Evolutionary conservation across 2,329 filamentous ascomycete species (phyloP), one percentile per base, ranked within the genome.

Genomic region (Scytalidium lignicola): DNA sequence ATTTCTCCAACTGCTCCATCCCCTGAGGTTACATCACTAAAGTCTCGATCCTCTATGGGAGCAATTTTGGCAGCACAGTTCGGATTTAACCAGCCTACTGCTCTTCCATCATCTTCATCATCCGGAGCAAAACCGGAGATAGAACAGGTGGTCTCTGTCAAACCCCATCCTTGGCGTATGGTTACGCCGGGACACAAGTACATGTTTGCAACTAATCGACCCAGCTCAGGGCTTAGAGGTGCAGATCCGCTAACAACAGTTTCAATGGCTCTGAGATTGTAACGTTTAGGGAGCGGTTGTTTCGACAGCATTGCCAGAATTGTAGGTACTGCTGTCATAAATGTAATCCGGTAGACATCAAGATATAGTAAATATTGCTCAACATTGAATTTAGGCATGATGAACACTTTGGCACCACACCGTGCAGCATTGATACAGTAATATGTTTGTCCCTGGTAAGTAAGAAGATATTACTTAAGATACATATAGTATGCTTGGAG

Each of bases 61-160:
- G 90, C 75, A 52, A 91, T 74, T 64, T 79, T 82, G 4, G 77
- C 85, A 57, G 81, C 74, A 60, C 78, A 80, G 62, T 90, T 91
- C 18, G 87, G 75, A 55, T 78, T 72, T 28, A 88, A 62, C 65
- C 86, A 80, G 46, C 85, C 87, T 2, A 90, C 40, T 85, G 56
- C 53, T 72, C 60, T 64, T 41, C 69, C 71, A 3, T 61, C 55
- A 10, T 67, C 69, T 2, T 60, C 66, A 61, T 69, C 1, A 53
- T 85, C 73, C 76, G 82, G 89, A 5, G 73, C 74, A 17, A 86
- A 74, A 23, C 77, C 74, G 1, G 84, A 81, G n/a, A 42, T 28
- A 10, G 37, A 42, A 65, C 87, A 90, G 0, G 88, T 92, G 3
- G 78, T 68, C 62, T 92, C 88, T 1, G 88, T 91, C 88, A 92